Conservation (phyloP, 306 rosid genomes). For the Glycine latifolia region DNA sequence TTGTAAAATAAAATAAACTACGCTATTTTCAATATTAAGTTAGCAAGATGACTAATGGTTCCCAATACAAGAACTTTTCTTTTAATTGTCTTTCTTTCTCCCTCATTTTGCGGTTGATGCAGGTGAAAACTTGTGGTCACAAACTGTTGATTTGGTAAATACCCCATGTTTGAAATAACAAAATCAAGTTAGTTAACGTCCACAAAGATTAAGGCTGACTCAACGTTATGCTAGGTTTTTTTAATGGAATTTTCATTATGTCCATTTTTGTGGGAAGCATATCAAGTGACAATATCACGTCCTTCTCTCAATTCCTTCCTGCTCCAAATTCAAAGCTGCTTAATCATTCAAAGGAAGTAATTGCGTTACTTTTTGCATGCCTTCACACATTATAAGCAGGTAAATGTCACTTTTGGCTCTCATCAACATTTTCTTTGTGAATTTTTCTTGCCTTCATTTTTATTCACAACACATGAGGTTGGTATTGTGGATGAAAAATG, state of each 20-base stretch:
- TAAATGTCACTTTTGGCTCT: not conserved
- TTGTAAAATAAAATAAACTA: too few species aligned
- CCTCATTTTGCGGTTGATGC: slow-evolving; percentile 6
- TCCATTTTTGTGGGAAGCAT: slow-evolving; percentile 31
- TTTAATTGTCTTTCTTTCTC: not conserved
- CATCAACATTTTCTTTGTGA: not conserved
- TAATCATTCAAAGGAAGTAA: not conserved
- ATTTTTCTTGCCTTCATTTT: not conserved
- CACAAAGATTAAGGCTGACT: slow-evolving; percentile 37
- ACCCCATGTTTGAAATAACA: slow-evolving; percentile 44
- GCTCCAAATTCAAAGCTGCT: not conserved
- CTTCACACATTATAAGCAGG: slow-evolving; percentile 30
- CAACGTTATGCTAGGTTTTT: not conserved
- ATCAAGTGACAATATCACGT: too few species aligned
- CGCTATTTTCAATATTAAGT: too few species aligned
- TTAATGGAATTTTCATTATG: slow-evolving; percentile 19
- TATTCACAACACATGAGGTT: not conserved
- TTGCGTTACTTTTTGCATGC: slow-evolving; percentile 9
- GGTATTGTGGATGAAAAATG: too few species aligned
- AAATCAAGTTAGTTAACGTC: slow-evolving; percentile 26
- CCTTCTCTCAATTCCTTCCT: not conserved
- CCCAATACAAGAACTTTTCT: not conserved
- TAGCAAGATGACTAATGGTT: too few species aligned
- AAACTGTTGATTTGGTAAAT: slow-evolving; percentile 35
- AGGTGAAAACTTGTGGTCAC: slow-evolving; percentile 37